Evolutionary conservation across 495 filamentous ascomycete genomes (phyloP).

Genomic region (Amorphotheca resinae): DNA sequence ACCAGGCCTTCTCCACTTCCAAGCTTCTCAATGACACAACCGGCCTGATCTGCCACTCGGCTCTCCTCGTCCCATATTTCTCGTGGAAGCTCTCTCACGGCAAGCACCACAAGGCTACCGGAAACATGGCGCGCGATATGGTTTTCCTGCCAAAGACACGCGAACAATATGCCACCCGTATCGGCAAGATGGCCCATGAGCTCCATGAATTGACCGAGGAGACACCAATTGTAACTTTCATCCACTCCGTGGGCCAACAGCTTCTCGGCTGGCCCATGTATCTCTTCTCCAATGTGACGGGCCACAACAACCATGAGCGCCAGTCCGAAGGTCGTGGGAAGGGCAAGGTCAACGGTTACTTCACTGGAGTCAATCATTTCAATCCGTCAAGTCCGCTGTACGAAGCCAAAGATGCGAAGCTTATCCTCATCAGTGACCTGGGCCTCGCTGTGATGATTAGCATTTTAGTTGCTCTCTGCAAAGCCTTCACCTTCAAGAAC

Average conservation of each 20-base stretch:
- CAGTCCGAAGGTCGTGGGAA: conserved; percentile 77
- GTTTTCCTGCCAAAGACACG: conserved; percentile 88
- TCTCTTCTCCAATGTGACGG: conserved; percentile 76
- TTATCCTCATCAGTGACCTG: conserved; percentile 74
- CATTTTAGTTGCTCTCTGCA: conserved; percentile 43
- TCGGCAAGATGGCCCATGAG: conserved; percentile 63
- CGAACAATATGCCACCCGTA: conserved; percentile 54
- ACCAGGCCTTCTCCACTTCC: conserved; percentile 75
- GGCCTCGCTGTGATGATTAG: conserved; percentile 49
- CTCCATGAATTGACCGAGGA: conserved; percentile 84
- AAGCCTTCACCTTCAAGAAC: conserved; percentile 73
- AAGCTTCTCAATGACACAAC: conserved; percentile 74
- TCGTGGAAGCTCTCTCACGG: conserved; percentile 89
- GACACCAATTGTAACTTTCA: conserved; percentile 71
- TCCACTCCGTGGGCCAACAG: conserved; percentile 69
- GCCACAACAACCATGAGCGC: conserved; percentile 82
- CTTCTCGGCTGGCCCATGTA: conserved; percentile 85
- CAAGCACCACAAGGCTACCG: conserved; percentile 94
- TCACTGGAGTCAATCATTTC: conserved; percentile 87
- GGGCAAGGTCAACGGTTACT: conserved; percentile 77
- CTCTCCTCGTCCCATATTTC: conserved; percentile 77
- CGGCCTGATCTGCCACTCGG: conserved; percentile 73
- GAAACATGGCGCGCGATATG: conserved; percentile 93
- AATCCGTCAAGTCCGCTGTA: conserved; percentile 77
- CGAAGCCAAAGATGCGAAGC: conserved; percentile 74